Conservation (phyloP, 2,329 filamentous ascomycete species). For the Fusarium sp. region DNA sequence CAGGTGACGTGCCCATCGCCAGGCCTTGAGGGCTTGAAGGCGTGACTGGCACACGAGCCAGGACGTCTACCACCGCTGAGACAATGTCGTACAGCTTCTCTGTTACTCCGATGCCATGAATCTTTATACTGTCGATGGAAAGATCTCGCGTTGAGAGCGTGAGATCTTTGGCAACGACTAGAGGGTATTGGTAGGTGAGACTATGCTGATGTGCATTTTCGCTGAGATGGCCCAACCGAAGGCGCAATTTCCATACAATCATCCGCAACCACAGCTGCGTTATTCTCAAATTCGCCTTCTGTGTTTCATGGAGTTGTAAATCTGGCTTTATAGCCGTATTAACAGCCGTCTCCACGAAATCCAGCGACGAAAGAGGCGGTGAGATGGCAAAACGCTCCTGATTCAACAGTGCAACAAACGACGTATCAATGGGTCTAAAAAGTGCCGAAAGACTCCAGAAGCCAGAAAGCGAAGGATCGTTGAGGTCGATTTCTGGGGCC, state of each 20-base stretch:
- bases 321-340: slow-evolving; percentile 51
- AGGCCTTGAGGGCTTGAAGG: slow-evolving; percentile 41
- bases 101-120: slow-evolving; percentile 58
- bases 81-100: slow-evolving; percentile 60
- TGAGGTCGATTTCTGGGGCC: slow-evolving; percentile 47
- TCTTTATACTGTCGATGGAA: slow-evolving; percentile 51
- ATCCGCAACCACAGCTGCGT: slow-evolving; percentile 59
- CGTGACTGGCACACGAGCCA: slow-evolving; percentile 54
- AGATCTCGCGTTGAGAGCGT: slow-evolving; percentile 53
- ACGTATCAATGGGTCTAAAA: slow-evolving; percentile 55
- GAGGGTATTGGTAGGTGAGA: slow-evolving; percentile 56
- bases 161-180: slow-evolving; percentile 55
- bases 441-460: slow-evolving; percentile 55
- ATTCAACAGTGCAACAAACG: slow-evolving; percentile 55
- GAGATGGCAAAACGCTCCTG: slow-evolving; percentile 49
- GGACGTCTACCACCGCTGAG: slow-evolving; percentile 56
- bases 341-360: slow-evolving; percentile 50
- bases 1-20: slow-evolving; percentile 43
- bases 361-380: slow-evolving; percentile 48
- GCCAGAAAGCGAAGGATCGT: slow-evolving; percentile 47
- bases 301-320: slow-evolving; percentile 52
- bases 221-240: slow-evolving; percentile 55
- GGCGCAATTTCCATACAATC: slow-evolving; percentile 57
- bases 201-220: slow-evolving; percentile 47
- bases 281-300: slow-evolving; percentile 56